Evolutionary conservation across 257 asterid species (phyloP).

Genomic region (Solanum peruvianum): DNA sequence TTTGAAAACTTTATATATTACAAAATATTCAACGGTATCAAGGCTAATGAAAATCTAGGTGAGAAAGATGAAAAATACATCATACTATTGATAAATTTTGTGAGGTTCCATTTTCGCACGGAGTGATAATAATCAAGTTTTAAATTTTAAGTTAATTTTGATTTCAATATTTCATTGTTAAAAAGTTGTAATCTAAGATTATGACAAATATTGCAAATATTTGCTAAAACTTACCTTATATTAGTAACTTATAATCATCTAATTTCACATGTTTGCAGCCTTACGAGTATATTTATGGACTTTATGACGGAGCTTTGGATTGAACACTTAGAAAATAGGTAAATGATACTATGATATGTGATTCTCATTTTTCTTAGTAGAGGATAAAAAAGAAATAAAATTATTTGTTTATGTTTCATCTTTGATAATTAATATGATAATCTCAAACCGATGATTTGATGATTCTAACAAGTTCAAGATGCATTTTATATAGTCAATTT

Average conservation of each 20-base stretch:
- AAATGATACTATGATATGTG: background rate
- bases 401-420: background rate
- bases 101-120: background rate
- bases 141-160: background rate
- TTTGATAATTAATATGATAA: background rate
- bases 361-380: background rate
- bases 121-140: background rate
- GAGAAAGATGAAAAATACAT: background rate
- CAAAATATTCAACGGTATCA: no score
- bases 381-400: background rate
- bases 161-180: background rate
- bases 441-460: no score
- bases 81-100: background rate
- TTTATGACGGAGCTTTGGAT: background rate
- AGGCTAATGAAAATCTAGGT: background rate
- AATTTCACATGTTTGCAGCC: background rate
- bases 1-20: no score
- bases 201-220: background rate
- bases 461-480: no score
- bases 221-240: background rate
- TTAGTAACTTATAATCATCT: background rate
- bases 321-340: background rate
- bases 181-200: background rate
- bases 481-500: no score
- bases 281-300: background rate